Base-by-base conservation (phyloP, 2,329 filamentous ascomycete genomes). In the Fusarium sp. region DNA sequence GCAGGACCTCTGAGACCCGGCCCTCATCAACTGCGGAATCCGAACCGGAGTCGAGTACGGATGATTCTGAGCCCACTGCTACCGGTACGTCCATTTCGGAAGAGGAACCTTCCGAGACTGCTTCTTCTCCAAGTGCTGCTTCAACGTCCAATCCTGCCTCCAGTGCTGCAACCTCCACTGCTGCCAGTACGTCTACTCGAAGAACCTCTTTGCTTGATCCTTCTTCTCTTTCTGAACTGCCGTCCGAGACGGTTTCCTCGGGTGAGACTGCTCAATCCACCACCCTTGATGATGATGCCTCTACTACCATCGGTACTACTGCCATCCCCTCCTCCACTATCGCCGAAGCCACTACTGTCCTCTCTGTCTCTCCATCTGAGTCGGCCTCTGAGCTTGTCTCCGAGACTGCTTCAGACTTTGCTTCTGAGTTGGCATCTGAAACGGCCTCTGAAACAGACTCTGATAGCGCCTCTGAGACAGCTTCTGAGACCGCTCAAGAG, bases 131-230 rank as follows among this genome's bases (percentile, higher is more conserved):
- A 47, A 66, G 67, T 73, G 65, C 64, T 65, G 65, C 64, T 65
- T 58, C 70, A 64, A 64, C 53, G 43, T 72, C 68, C 65, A 57
- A 70, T 58, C 67, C 74, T 38, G 47, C 61, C 62, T 44, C 57
- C 36, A 65, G 51, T 64, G 61, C 61, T 63, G 53, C 58, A 65
- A 65, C 62, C 52, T 65, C 62, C 61, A 65, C 61, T 65, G 64
- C 70, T 67, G 64, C 72, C 64, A 72, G 74, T 75, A 76, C 71
- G 74, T 76, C 71, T 62, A 52, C 42, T 47, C 64, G 57, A 64
- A 57, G 51, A 58, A 69, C 58, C 62, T 74, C 70, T 69, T 67
- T 66, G 64, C 66, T 65, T 64, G 64, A 65, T 60, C 55, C 65
- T 47, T 68, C 73, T 54, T 71, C 69, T 60, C 53, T 71, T 71